Conservation (phyloP, 768 basidiomycete genomes). For the Naganishia friedmannii region DNA sequence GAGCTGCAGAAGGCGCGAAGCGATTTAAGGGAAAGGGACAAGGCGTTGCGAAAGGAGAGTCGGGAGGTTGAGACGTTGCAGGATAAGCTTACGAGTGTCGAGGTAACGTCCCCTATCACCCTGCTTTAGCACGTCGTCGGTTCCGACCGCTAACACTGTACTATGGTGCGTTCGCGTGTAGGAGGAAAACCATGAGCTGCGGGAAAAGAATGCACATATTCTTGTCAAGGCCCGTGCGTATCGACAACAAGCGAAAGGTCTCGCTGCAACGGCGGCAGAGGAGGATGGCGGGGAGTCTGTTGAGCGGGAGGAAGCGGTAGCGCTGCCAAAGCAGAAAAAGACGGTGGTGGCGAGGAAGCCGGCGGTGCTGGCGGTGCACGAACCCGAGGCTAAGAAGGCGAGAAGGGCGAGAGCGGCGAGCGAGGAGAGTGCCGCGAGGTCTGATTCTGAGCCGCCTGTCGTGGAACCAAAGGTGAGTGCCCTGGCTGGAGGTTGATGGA, state of each 20-base stretch:
- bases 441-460: background rate
- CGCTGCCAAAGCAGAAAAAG: background rate
- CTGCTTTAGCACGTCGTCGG: too few species aligned
- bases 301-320: background rate
- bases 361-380: background rate
- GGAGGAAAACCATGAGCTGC: constrained; percentile 17
- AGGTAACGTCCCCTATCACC: background rate
- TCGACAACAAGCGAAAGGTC: constrained; percentile 21
- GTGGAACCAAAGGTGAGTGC: constrained; percentile 3
- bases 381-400: background rate
- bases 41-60: constrained; percentile 7
- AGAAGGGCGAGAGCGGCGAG: background rate
- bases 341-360: background rate
- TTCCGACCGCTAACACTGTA: too few species aligned
- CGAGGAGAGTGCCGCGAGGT: background rate
- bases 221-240: constrained; percentile 6
- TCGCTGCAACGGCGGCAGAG: background rate
- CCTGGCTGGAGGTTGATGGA: too few species aligned
- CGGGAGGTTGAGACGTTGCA: constrained; percentile 6
- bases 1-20: constrained; percentile 5
- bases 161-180: background rate
- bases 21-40: constrained; percentile 17
- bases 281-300: background rate
- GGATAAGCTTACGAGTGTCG: constrained; percentile 2
- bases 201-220: constrained; percentile 23